Percentiles rank a stretch among this genome's conserved stretches.
Evolutionary conservation across 768 basidiomycete genomes (phyloP).

Genomic region (Auriscalpium orientale): DNA sequence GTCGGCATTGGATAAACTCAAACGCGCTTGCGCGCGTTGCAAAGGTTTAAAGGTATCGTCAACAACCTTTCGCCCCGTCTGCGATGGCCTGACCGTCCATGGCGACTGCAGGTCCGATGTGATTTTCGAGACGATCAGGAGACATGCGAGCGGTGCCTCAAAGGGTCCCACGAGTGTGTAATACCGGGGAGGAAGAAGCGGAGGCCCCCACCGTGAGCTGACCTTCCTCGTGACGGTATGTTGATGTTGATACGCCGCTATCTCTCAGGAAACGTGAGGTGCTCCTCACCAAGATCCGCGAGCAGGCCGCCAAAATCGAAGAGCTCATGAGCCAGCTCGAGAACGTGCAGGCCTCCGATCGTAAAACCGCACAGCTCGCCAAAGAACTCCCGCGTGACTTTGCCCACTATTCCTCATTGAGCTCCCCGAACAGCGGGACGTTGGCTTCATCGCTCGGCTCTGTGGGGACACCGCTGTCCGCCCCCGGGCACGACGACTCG

Average conservation of each 20-base stretch:
- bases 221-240: background rate
- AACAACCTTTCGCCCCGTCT: background rate
- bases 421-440: slow-evolving; percentile 14
- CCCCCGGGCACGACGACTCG: background rate
- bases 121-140: slow-evolving; percentile 68
- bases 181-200: slow-evolving; percentile 84
- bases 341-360: slow-evolving; percentile 24
- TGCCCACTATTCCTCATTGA: slow-evolving; percentile 10
- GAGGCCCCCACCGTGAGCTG: slow-evolving; percentile 64
- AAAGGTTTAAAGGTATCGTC: slow-evolving; percentile 13
- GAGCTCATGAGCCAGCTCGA: slow-evolving; percentile 67
- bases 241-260: background rate
- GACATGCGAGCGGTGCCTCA: slow-evolving; percentile 67
- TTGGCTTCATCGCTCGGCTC: background rate
- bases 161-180: slow-evolving; percentile 64
- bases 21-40: slow-evolving; percentile 16
- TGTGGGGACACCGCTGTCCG: too few species aligned
- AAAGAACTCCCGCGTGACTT: slow-evolving; percentile 9
- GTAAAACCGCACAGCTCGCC: slow-evolving; percentile 8
- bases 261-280: slow-evolving; percentile 65
- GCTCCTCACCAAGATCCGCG: slow-evolving; percentile 67
- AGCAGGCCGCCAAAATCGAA: slow-evolving; percentile 66
- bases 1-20: slow-evolving; percentile 3
- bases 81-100: background rate
- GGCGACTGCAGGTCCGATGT: slow-evolving; percentile 52